Conservation (phyloP, 441 rosid genomes). For the Daphne laureola region DNA sequence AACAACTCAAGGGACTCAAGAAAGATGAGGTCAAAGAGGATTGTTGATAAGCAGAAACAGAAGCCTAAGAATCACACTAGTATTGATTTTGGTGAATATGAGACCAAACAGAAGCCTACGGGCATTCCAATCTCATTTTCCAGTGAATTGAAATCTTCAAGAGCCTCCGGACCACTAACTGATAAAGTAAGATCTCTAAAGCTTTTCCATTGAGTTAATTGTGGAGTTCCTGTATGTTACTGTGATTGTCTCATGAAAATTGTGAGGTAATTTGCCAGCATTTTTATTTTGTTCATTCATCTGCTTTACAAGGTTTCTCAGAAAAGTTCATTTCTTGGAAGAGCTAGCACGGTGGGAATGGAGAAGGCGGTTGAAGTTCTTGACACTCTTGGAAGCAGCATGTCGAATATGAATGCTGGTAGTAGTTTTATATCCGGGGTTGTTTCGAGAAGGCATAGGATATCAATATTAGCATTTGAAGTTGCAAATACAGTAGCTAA, state of each 20-base stretch:
- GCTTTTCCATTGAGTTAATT: too few species aligned
- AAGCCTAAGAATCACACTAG: constrained; percentile 17
- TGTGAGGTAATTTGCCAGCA: too few species aligned
- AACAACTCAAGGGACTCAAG: constrained; percentile 32
- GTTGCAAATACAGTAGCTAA: constrained; percentile 84
- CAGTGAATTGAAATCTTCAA: constrained; percentile 50
- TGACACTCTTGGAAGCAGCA: constrained; percentile 81
- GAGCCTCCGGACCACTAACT: constrained; percentile 28
- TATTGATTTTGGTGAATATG: constrained; percentile 20
- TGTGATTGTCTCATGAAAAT: too few species aligned
- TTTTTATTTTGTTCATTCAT: constrained; percentile 8
- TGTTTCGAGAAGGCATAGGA: constrained; percentile 44
- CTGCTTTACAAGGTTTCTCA: constrained; percentile 28
- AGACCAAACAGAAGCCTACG: constrained; percentile 22
- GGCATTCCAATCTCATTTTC: constrained; percentile 38
- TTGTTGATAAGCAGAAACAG: constrained; percentile 27
- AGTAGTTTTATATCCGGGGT: constrained; percentile 49
- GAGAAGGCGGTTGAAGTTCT: constrained; percentile 77
- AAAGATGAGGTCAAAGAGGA: constrained; percentile 40
- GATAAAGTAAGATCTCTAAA: constrained; percentile 32
- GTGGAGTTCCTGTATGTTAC: too few species aligned
- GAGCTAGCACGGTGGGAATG: constrained; percentile 54
- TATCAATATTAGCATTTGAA: constrained; percentile 70
- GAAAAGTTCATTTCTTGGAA: constrained; percentile 65
- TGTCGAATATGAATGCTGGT: constrained; percentile 60